Evolutionary conservation across 768 basidiomycete species (phyloP), one percentile per base, ranked within the genome.

Genomic region (Mycena venus): DNA sequence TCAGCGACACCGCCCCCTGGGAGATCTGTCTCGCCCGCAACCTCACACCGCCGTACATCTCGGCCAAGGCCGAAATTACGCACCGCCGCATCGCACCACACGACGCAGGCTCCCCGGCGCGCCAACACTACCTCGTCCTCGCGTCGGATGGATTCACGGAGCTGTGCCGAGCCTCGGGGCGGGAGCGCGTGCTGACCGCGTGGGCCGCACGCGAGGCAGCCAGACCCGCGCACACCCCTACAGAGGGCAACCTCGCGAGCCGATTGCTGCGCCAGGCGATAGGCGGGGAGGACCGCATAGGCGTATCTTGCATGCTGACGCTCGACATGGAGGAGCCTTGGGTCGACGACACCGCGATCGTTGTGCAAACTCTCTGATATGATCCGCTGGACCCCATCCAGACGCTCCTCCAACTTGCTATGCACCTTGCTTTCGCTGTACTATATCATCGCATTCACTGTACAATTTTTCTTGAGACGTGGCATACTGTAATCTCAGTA

Each of bases 121-220:
- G 80, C 36, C 87, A 88, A n/a, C 84, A 86, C 42, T 92, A 88
- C 83, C 88, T 93, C 60, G 85, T 93, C 61, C 83, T 93, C 38
- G 86, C 88, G n/a, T 93, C 92, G 21, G 92, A 93, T 76, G 92
- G 92, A 31, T 91, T 93, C 77, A 84, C 88, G 32, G 92, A 92
- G 61, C 77, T 93, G 12, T 93, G 91, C 77, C 82, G 83, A 27
- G 86, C 84, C 29, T 84, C 88, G 42, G 86, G 85, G 21, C 88
- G 89, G 72, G 83, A 83, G 67, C 83, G 80, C 25, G 86, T 92
- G 56, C 78, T 92, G 51, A 82, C 86, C 55, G 85, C 83, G 68
- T 93, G 92, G 92, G 88, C 90, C 34, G 80, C 85, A 51, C 79
- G 80, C 56, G 83, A 89, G 82, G 84, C 84, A 32, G 56, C 17